These are phyloP conservation scores for Carex littledalei DNA, from an alignment of 176 grass and related monocot genomes.

Conservation along the genomic window DNA sequence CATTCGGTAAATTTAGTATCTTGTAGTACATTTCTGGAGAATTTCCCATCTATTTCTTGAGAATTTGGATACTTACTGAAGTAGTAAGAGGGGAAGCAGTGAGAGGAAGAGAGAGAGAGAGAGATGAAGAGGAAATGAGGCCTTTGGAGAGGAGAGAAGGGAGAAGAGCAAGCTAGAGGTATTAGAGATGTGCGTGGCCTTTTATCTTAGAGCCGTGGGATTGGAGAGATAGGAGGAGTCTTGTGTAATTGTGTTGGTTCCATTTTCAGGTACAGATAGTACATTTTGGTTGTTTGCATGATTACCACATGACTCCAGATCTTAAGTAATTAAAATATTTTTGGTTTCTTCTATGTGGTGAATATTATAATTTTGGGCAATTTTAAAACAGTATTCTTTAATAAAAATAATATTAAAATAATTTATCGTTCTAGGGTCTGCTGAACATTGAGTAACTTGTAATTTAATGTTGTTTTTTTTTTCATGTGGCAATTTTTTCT, in stretches of 20 bases:
- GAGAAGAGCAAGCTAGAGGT: constrained; percentile 10
- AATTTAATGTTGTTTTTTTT: no score
- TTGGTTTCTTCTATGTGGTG: background rate
- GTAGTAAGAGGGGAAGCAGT: background rate
- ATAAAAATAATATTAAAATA: no score
- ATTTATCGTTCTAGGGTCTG: no score
- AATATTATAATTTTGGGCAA: background rate
- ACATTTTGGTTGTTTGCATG: constrained; percentile 4
- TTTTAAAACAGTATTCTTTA: background rate
- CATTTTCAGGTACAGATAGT: constrained; percentile 18
- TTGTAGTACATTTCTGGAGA: constrained; percentile 64
- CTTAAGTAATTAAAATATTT: background rate
- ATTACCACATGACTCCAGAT: constrained; percentile 14
- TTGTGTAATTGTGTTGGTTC: background rate
- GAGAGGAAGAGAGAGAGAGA: background rate
- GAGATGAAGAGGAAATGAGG: constrained; percentile 10
- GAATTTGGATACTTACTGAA: background rate
- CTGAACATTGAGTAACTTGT: no score
- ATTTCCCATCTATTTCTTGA: constrained; percentile 46
- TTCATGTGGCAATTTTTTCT: no score
- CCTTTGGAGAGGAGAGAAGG: background rate
- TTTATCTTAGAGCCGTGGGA: constrained; percentile 35
- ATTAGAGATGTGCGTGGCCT: constrained; percentile 24
- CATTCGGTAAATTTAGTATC: constrained; percentile 58
- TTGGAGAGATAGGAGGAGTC: background rate